phyloP scores from a whole-genome alignment of 148 eudicot species.

The Vaccinium vitisidaea region DNA sequence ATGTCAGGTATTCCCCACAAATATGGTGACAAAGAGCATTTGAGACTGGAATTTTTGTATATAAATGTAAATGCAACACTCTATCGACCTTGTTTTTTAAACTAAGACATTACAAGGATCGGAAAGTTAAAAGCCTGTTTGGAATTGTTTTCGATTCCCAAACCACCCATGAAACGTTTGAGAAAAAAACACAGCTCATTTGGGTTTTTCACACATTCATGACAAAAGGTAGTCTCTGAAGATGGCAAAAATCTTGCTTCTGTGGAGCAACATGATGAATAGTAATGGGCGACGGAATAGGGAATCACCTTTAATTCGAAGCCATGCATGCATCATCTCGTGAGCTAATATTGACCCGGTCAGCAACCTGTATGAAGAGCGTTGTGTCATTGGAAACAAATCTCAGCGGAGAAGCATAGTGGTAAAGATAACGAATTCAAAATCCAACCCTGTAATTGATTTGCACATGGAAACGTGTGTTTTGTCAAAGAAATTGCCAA shows the following conservation, averaged over 20 bases:
- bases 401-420: not conserved
- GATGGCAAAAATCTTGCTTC: not conserved
- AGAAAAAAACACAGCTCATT: not conserved
- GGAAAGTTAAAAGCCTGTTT: not conserved
- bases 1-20: not conserved
- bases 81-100: not conserved
- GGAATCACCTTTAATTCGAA: not conserved
- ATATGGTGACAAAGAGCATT: not conserved
- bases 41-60: not conserved
- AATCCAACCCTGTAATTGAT: not conserved
- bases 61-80: not conserved
- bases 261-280: not conserved
- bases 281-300: not conserved
- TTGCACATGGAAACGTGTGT: no score
- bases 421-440: not conserved
- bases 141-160: not conserved
- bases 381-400: not conserved
- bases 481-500: no score
- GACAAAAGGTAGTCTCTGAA: not conserved
- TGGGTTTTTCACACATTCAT: not conserved
- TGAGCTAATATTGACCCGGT: not conserved
- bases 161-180: not conserved
- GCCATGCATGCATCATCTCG: slow-evolving; percentile 4
- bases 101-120: not conserved
- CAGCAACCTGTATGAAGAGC: not conserved